Conservation (phyloP, 495 filamentous ascomycete species). For the Lindgomyces ingoldianus region DNA sequence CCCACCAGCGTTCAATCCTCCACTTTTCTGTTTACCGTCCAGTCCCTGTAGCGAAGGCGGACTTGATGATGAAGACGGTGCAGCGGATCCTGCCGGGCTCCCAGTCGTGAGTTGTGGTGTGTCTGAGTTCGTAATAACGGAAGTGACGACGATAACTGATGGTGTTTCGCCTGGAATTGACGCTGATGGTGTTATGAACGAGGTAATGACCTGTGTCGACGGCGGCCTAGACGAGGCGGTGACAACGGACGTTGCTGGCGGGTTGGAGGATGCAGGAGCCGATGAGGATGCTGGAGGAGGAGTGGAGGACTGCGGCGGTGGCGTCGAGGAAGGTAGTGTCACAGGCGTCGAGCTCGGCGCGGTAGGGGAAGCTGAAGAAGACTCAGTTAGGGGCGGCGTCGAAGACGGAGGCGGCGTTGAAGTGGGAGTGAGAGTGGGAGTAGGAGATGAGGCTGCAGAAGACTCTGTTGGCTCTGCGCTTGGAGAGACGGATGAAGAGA, state of each 20-base stretch:
- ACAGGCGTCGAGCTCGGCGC: constrained; percentile 20
- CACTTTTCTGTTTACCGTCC: background rate
- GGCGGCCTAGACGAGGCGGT: constrained; percentile 27
- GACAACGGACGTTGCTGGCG: constrained; percentile 41
- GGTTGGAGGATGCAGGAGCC: constrained; percentile 20
- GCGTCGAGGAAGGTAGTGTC: constrained; percentile 7
- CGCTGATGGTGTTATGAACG: constrained; percentile 36
- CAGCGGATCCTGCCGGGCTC: background rate
- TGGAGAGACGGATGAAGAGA: constrained; percentile 2
- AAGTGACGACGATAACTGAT: constrained; percentile 29
- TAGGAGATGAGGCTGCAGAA: constrained; percentile 8
- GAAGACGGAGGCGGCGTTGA: background rate
- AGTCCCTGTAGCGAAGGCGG: constrained; percentile 5
- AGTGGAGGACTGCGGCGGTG: constrained; percentile 9
- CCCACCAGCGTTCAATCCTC: constrained; percentile 60
- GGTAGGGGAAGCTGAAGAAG: constrained; percentile 6
- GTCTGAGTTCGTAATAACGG: constrained; percentile 3
- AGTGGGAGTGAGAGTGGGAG: background rate
- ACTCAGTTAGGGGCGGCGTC: background rate
- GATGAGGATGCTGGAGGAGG: constrained; percentile 5
- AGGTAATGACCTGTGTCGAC: constrained; percentile 42
- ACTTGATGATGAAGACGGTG: background rate
- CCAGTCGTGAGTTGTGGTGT: background rate
- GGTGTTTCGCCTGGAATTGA: constrained; percentile 24
- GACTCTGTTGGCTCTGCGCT: background rate